These are phyloP conservation scores for Podospora appendiculata DNA, from an alignment of 495 filamentous ascomycete species.

Conservation along the genomic window DNA sequence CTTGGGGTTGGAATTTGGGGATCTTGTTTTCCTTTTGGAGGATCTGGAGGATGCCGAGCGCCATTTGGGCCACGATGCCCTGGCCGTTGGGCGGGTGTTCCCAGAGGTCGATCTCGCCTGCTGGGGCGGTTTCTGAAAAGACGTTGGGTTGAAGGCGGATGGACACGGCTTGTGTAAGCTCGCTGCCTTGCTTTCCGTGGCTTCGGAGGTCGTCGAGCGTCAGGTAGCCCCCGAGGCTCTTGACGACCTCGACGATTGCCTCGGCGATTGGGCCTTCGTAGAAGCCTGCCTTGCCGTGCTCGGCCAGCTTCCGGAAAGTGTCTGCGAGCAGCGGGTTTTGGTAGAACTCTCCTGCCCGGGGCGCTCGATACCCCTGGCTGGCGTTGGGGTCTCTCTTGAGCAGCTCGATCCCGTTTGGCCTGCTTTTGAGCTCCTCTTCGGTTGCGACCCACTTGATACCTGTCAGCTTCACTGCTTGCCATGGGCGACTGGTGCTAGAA, in stretches of 20 bases:
- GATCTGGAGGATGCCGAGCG: constrained; percentile 69
- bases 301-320: constrained; percentile 61
- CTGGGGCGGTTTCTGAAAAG: background rate
- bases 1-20: constrained; percentile 17
- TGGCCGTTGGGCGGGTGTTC: constrained; percentile 85
- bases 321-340: constrained; percentile 62
- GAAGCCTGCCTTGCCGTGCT: constrained; percentile 69
- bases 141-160: background rate
- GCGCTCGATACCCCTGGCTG: constrained; percentile 50
- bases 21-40: constrained; percentile 61
- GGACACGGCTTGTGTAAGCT: constrained; percentile 63
- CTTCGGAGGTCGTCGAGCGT: constrained; percentile 62
- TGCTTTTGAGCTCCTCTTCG: constrained; percentile 47
- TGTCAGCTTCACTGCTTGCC: too few species aligned
- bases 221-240: constrained; percentile 60
- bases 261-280: constrained; percentile 70
- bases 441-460: constrained; percentile 52
- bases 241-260: constrained; percentile 59
- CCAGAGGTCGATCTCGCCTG: constrained; percentile 45
- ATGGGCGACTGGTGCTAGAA: too few species aligned
- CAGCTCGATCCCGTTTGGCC: constrained; percentile 64
- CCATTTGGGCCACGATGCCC: constrained; percentile 78
- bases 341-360: constrained; percentile 64
- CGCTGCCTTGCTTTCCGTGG: constrained; percentile 41
- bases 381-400: constrained; percentile 55